Base-by-base conservation (phyloP, 768 basidiomycete genomes). In the Kwoniella europaea region DNA sequence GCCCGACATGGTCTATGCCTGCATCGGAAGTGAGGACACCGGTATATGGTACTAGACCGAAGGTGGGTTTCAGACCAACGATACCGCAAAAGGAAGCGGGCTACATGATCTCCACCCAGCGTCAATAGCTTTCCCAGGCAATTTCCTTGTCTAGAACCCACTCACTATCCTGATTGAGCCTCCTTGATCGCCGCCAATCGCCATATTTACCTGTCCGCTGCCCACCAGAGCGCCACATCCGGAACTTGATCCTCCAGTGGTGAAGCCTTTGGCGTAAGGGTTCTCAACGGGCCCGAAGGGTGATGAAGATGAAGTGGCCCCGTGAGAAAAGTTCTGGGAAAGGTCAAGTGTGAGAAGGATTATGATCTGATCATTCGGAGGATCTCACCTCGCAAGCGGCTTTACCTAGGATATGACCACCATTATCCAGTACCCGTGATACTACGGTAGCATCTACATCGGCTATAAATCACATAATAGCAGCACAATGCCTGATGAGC, bases 101-200 rank as follows among this genome's bases (percentile, higher is more conserved):
- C 84, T 77, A 78, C 4, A n/a, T 3, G 27, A 59, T 24, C 0
- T 10, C 29, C 7, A 22, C 27, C n/a, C 27, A 22, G 12, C 59
- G 29, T 63, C 54, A 70, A 56, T 35, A 20, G n/a, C 50, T 15
- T 41, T 59, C 2, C 4, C 5, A 35, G 46, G 12, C 46, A 50
- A 15, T 50, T 50, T 50, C 12, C 13, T 18, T 13, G 46, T 0
- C 12, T 5, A 53, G 4, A 62, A 22, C 20, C 22, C 12, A 72
- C 77, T 72, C n/a, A 81, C 79, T 52, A 81, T 79, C 16, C 86
- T 82, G 54, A 87, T 86, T 20, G 83, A 84, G 2, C 86, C 86
- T 22, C 86, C 86, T 70, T 87, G 86, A 69, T 87, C 86, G 12
- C 85, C 86, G 0, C 87, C 87, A 41, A 87, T 83, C n/a, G 81